Evolutionary conservation across 352 stramenopile species (phyloP).

Genomic region (Globisporangium viniferum): DNA sequence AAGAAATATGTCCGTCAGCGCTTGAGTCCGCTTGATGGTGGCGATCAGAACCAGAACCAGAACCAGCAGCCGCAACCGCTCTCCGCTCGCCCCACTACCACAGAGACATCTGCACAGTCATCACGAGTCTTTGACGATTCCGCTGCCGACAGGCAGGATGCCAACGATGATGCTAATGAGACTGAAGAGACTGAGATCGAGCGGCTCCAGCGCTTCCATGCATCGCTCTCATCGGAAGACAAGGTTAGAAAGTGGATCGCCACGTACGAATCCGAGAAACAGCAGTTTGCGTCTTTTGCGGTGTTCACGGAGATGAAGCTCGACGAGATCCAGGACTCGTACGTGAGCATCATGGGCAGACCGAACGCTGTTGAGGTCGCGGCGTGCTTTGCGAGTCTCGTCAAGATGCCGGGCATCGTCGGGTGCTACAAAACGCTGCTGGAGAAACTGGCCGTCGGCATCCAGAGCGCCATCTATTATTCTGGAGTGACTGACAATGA

Average conservation of each 20-base stretch:
- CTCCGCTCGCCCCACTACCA: not conserved
- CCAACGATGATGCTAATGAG: conserved; percentile 21
- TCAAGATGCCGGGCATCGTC: conserved; percentile 79
- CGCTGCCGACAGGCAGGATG: not conserved
- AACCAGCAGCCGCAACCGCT: not conserved
- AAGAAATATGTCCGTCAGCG: conserved; percentile 50
- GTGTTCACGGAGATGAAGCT: conserved; percentile 78
- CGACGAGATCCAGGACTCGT: conserved; percentile 65
- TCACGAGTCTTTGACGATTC: not conserved
- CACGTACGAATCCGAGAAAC: conserved; percentile 63
- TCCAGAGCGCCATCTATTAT: conserved; percentile 61
- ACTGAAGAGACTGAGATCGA: conserved; percentile 20
- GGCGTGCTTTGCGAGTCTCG: conserved; percentile 68
- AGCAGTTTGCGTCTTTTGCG: conserved; percentile 70
- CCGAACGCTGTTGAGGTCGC: conserved; percentile 73
- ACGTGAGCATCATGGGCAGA: conserved; percentile 38
- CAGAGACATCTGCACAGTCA: not conserved
- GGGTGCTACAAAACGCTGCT: conserved; percentile 65
- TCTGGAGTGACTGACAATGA: not conserved
- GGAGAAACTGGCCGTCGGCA: conserved; percentile 56
- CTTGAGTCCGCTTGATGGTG: conserved; percentile 38
- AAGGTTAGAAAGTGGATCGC: conserved; percentile 63
- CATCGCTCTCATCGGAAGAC: conserved; percentile 35
- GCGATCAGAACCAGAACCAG: conserved; percentile 7
- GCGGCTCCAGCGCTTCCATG: conserved; percentile 41